These are phyloP conservation scores for Eudorina sp. DNA, from an alignment of 139 green algal species.

Conservation along the genomic window DNA sequence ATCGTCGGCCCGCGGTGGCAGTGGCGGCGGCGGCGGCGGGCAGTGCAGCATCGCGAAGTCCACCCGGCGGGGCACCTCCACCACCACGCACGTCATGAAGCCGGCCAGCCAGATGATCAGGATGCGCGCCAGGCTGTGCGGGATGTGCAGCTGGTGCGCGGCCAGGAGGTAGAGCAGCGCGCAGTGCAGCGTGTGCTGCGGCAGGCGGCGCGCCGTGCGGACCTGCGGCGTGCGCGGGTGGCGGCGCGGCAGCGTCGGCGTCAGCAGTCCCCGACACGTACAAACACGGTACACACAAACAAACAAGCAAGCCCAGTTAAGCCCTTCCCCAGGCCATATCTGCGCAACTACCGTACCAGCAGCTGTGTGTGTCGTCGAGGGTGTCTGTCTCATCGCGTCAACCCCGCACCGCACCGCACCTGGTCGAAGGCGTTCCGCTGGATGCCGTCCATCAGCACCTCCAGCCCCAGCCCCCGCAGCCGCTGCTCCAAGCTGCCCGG, in stretches of 20 bases:
- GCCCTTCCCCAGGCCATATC: no score
- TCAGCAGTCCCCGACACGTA: no score
- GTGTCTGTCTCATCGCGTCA: no score
- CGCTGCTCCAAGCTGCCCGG: constrained; percentile 16
- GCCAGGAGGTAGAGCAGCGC: constrained; percentile 22
- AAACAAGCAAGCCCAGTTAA: no score
- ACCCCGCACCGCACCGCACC: no score
- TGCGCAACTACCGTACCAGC: no score
- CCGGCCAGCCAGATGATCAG: constrained; percentile 25
- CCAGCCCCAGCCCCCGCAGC: constrained; percentile 21
- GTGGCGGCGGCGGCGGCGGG: not conserved
- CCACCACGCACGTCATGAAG: constrained; percentile 32
- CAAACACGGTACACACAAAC: no score
- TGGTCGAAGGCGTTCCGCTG: constrained; percentile 39
- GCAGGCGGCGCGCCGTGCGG: constrained; percentile 18
- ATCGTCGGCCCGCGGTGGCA: not conserved
- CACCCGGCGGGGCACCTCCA: constrained; percentile 33
- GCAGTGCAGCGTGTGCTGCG: constrained; percentile 45
- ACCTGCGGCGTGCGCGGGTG: constrained; percentile 6
- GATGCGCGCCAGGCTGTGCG: not conserved
- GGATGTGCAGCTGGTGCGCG: not conserved
- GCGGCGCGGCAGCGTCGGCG: no score
- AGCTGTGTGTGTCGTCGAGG: no score
- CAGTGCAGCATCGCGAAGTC: constrained; percentile 33
- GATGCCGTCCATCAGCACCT: constrained; percentile 50